phyloP scores from a whole-genome alignment of 495 filamentous ascomycete genomes.

The Aspergillus indologenus region DNA sequence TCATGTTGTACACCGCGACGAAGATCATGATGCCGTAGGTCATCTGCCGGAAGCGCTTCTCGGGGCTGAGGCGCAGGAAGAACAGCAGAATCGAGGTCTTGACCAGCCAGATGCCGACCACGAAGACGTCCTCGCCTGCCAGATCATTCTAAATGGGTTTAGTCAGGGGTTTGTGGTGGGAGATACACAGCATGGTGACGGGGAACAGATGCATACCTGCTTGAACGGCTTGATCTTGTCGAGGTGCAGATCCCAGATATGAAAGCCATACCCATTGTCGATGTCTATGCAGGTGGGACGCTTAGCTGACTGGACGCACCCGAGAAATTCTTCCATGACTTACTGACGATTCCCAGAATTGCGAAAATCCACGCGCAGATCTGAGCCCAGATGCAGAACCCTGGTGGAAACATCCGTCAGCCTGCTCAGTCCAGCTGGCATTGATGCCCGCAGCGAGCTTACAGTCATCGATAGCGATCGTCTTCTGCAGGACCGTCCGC shows the following conservation, averaged over 20 bases:
- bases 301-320: no score
- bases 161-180: no score
- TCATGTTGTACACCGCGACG: slow-evolving; percentile 18
- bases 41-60: slow-evolving; percentile 17
- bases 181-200: no score
- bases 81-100: slow-evolving; percentile 36
- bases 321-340: not conserved
- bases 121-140: slow-evolving; percentile 13
- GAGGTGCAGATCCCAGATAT: slow-evolving; percentile 19
- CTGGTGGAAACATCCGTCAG: not conserved
- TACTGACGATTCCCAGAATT: slow-evolving; percentile 10
- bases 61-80: slow-evolving; percentile 39
- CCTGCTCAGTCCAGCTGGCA: not conserved
- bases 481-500: not conserved
- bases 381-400: slow-evolving; percentile 3
- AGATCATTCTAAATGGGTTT: slow-evolving; percentile 4
- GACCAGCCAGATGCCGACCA: slow-evolving; percentile 16
- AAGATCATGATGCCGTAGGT: slow-evolving; percentile 18
- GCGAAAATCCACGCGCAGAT: slow-evolving; percentile 16
- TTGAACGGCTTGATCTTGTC: slow-evolving; percentile 12
- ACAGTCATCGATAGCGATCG: slow-evolving; percentile 8
- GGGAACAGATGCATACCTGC: not conserved
- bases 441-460: not conserved
- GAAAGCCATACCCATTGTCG: slow-evolving; percentile 18
- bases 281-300: slow-evolving; percentile 3